Base-by-base conservation (phyloP, 345 rosid genomes). In the Orychophragmus violaceus region DNA sequence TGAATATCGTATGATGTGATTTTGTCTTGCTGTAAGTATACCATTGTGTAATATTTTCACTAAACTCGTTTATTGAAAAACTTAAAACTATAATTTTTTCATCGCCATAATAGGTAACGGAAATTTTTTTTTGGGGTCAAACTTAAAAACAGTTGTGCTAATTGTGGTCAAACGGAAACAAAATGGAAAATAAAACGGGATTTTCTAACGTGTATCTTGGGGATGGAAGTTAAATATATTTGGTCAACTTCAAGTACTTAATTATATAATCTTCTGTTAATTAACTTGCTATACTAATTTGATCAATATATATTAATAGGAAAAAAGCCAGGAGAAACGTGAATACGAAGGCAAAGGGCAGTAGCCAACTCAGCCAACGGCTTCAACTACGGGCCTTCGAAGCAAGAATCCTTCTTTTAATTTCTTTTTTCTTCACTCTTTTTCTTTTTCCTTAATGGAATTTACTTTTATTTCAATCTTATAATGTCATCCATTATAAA, bases 391-490 rank as follows among this genome's bases (percentile, higher is more conserved):
- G 67, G 62, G 57, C 75, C 61, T 70, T 69, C 58, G 57, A 76
- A 76, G 66, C 75, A 76, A 75, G 75, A 63, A 75, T 76, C 79
- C 62, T 32, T 64, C 63, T 75, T 63, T 74, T 72, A 25, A 1
- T 59, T 60, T 51, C 11, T 62, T 25, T 35, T 59, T 8, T 52
- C 14, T 52, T 45, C 68, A 28, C 68, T 74, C 19, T 62, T 46
- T 49, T 68, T 21, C 25, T 65, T 66, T n/a, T 66, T 54, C 33
- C 13, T 45, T 52, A 27, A 45, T 74, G 68, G 74, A 68, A 44
- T 74, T 74, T 53, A 30, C 74, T 59, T 68, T 72, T 56, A 33
- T 73, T 9, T 51, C 60, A 30, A 22, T 41, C 13, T 30, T 28
- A 28, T 29, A 29, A 44, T 14, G n/a, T n/a, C n/a, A 6, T 18